Conservation (phyloP, 768 basidiomycete genomes). For the Sarcodon aspratus region DNA sequence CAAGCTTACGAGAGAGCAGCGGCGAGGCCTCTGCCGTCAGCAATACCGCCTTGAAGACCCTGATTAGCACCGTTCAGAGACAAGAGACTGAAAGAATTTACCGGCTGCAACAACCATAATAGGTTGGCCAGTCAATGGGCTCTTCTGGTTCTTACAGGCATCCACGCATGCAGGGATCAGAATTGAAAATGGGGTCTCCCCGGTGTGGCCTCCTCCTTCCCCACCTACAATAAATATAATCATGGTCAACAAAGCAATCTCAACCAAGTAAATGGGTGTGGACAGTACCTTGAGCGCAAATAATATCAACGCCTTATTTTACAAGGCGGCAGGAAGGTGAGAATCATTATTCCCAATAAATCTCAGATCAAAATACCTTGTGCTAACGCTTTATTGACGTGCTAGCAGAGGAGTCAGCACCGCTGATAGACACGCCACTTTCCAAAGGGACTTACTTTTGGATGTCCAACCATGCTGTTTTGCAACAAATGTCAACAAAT, state of each 20-base stretch:
- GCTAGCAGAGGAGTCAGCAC: slow-evolving; percentile 25
- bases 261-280: neutral
- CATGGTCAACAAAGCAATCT: neutral
- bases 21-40: slow-evolving; percentile 74
- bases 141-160: slow-evolving; percentile 52
- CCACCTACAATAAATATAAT: slow-evolving; percentile 28
- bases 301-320: slow-evolving; percentile 67
- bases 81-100: neutral
- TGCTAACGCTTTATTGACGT: slow-evolving; percentile 64
- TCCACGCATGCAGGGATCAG: slow-evolving; percentile 79
- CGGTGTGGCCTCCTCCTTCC: slow-evolving; percentile 85
- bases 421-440: neutral
- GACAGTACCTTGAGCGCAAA: slow-evolving; percentile 56
- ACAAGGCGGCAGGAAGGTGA: slow-evolving; percentile 3
- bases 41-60: slow-evolving; percentile 40
- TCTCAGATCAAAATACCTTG: slow-evolving; percentile 31
- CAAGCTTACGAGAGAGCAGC: slow-evolving; percentile 49
- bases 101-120: slow-evolving; percentile 72
- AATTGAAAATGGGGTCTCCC: slow-evolving; percentile 71
- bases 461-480: slow-evolving; percentile 71
- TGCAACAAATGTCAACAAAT: neutral
- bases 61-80: neutral
- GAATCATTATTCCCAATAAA: neutral
- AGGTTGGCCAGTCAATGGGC: slow-evolving; percentile 69
- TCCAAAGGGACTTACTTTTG: slow-evolving; percentile 40